Conservation (phyloP, 164 flowering plant genomes). For the Houttuynia cordata region DNA sequence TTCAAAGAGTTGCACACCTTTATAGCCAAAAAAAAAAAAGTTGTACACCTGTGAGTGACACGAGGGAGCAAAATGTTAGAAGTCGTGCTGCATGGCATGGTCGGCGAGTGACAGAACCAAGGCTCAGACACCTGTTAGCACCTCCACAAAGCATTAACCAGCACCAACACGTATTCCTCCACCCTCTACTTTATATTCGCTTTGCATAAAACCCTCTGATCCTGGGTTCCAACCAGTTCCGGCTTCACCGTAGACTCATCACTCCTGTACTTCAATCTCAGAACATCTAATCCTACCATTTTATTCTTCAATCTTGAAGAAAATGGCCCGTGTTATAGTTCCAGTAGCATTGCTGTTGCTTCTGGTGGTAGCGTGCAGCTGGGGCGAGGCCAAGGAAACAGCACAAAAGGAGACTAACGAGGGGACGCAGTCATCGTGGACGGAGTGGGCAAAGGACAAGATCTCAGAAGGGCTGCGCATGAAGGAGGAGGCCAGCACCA, state of each 20-base stretch:
- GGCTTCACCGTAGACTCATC: no score
- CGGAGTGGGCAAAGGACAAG: constrained; percentile 2
- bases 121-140: not conserved
- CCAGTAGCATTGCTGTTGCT: not conserved
- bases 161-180: not conserved
- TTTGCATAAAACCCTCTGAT: not conserved
- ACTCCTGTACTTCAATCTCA: no score
- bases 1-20: no score
- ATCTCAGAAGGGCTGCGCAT: not conserved
- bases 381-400: not conserved
- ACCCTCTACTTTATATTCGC: not conserved
- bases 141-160: not conserved
- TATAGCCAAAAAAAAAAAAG: no score
- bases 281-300: no score
- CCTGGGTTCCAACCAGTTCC: no score
- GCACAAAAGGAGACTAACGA: not conserved
- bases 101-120: not conserved
- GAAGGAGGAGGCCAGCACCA: not conserved
- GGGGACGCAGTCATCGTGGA: not conserved
- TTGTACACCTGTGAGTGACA: no score
- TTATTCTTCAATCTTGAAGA: not conserved
- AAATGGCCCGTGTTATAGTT: not conserved
- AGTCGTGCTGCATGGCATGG: no score
- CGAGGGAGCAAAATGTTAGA: no score
- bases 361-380: not conserved